Base-by-base conservation (phyloP, 805 yeast species). In the Ogataea nonfermentans region DNA sequence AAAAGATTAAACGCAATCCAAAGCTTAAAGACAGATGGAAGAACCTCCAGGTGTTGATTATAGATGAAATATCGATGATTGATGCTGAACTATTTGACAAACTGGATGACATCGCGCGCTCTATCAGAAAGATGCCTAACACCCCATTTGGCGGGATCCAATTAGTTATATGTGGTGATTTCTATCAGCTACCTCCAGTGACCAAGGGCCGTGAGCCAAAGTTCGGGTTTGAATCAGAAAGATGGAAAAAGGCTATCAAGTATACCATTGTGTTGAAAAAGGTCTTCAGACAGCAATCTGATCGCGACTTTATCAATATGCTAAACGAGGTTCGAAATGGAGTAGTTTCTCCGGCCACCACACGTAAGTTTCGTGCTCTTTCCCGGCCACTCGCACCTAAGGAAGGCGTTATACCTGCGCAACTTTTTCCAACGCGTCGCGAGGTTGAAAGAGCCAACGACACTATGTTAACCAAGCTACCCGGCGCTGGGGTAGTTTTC, bases 41-140 rank as follows among this genome's bases (percentile, higher is more conserved):
- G 29, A 53, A 56, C 3, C 61, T 76, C 9, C 67, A 70, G 37
- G 91, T 84, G 0, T 63, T 85, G 32, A 73, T 85, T 40, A 73
- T 85, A 34, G 95, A 85, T 65, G 95, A 85, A 52, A 71, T 85
- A 9, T 81, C 89, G 3, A 85, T 85, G 95, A 73, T 85, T 27
- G 87, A 84, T 54, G 90, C 84, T 4, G 69, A 65, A 4, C 63
- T 84, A 11, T 66, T 85, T 29, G 79, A 82, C 51, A 82, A 81
- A 51, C 59, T 85, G 37, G 77, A 84, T 49, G 63, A 59, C 16
- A 72, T 85, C 33, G 90, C 84, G 0, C 68, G 73, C 48, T 62
- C 57, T 15, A 41, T 84, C 7, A 62, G 81, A 25, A 63, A 62
- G 32, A 25, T 13, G 25, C 68, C 56, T 40, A 27, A 26, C 7